phyloP scores from a whole-genome alignment of 1,284 basidiomycete genomes.

The Mycena citricolor region DNA sequence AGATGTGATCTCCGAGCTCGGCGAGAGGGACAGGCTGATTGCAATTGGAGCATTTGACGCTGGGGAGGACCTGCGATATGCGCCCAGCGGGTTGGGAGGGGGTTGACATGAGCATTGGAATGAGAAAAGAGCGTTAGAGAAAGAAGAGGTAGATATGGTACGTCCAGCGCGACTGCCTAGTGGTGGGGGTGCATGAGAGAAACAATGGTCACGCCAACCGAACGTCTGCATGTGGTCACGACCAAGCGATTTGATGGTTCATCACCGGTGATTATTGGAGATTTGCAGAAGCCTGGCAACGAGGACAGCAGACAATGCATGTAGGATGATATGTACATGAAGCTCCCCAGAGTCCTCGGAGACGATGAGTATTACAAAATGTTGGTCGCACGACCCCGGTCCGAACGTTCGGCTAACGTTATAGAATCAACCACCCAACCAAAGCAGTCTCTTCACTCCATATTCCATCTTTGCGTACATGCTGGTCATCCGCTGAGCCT shows the following conservation, averaged over 20 bases:
- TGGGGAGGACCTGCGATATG: constrained; percentile 76
- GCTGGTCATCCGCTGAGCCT: constrained; percentile 80
- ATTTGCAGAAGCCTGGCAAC: constrained; percentile 1
- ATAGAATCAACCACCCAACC: constrained; percentile 67
- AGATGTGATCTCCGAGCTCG: constrained; percentile 74
- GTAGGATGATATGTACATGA: background rate
- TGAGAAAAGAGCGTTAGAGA: too few species aligned
- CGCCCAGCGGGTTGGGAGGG: constrained; percentile 30
- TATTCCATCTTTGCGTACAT: constrained; percentile 90
- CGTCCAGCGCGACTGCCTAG: constrained; percentile 25
- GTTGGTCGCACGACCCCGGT: constrained; percentile 1
- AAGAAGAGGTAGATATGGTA: constrained; percentile 21
- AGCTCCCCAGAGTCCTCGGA: background rate
- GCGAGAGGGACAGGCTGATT: constrained; percentile 63
- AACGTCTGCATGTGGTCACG: too few species aligned
- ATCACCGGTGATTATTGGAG: background rate
- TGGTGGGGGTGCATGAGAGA: constrained; percentile 1
- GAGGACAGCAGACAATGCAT: background rate
- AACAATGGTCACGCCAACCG: constrained; percentile 2
- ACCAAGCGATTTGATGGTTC: constrained; percentile 1
- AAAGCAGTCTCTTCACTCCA: constrained; percentile 82
- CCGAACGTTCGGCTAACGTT: background rate
- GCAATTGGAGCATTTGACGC: constrained; percentile 83
- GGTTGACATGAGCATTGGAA: constrained; percentile 17
- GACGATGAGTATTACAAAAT: background rate